Conservation (phyloP, 2,329 filamentous ascomycete species). For the Pseudopyrenochaeta lycopersici region DNA sequence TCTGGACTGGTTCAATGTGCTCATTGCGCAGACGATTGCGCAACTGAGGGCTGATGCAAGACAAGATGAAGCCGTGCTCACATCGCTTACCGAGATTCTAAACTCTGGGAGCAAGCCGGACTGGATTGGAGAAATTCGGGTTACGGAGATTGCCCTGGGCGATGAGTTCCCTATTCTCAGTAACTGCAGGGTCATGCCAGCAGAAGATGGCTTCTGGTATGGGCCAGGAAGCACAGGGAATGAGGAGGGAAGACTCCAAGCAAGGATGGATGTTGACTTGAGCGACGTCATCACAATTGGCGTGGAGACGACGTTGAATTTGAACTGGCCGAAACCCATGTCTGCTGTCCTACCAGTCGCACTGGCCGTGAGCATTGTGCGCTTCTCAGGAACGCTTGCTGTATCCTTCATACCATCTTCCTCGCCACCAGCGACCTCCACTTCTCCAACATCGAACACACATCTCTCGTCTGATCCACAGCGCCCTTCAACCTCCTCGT, state of each 20-base stretch:
- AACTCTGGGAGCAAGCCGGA: slow-evolving; percentile 89
- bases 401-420: slow-evolving; percentile 86
- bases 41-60: slow-evolving; percentile 94
- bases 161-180: slow-evolving; percentile 99
- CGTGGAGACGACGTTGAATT: slow-evolving; percentile 89
- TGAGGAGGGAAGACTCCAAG: slow-evolving; percentile 82
- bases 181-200: slow-evolving; percentile 94
- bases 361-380: slow-evolving; percentile 86
- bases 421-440: slow-evolving; percentile 33
- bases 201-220: slow-evolving; percentile 73
- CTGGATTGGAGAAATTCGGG: slow-evolving; percentile 91
- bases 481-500: slow-evolving; percentile 39
- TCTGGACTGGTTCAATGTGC: slow-evolving; percentile 98
- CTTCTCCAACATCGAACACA: slow-evolving; percentile 52
- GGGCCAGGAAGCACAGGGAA: slow-evolving; percentile 57
- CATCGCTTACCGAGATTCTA: slow-evolving; percentile 81
- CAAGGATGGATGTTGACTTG: slow-evolving; percentile 95
- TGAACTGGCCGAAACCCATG: slow-evolving; percentile 92
- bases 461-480: slow-evolving; percentile 55
- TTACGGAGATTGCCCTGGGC: slow-evolving; percentile 91
- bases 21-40: slow-evolving; percentile 95
- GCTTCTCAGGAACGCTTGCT: slow-evolving; percentile 93
- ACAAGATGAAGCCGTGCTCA: slow-evolving; percentile 88
- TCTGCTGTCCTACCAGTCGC: slow-evolving; percentile 92
- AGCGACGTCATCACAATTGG: slow-evolving; percentile 96